phyloP scores from a whole-genome alignment of 495 filamentous ascomycete species.

The Trichoderma virens region DNA sequence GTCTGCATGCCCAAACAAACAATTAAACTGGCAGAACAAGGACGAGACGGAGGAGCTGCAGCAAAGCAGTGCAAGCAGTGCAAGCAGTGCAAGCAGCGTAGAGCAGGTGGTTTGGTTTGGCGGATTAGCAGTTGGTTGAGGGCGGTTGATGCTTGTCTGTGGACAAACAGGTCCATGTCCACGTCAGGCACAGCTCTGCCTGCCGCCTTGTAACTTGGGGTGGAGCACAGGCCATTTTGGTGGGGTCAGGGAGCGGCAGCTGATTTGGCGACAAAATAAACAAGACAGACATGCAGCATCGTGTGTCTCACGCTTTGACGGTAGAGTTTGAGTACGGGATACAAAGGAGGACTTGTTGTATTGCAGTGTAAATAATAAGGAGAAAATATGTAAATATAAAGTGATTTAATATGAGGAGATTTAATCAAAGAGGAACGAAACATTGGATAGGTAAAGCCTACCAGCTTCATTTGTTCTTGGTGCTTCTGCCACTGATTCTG shows the following conservation, averaged over 20 bases:
- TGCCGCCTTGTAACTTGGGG: neutral
- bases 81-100: neutral
- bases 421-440: too few relatives aligned
- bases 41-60: neutral
- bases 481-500: too few relatives aligned
- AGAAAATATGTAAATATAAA: too few relatives aligned
- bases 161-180: conserved; percentile 12
- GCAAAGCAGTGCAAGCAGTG: neutral
- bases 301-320: neutral
- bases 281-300: neutral
- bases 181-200: conserved; percentile 33
- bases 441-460: too few relatives aligned
- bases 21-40: neutral
- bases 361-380: too few relatives aligned
- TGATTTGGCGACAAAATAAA: neutral
- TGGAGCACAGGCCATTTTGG: conserved; percentile 2
- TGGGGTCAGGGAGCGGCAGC: neutral
- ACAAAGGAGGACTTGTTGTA: neutral
- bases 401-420: too few relatives aligned
- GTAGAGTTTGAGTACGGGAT: neutral
- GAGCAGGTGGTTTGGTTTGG: neutral
- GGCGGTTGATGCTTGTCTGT: conserved; percentile 5
- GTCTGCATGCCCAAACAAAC: neutral
- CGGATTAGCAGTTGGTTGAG: neutral
- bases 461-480: too few relatives aligned